A percentile compares a stretch with the other conserved stretches of the same genome.
These are phyloP conservation scores for Apiospora hydei DNA, from an alignment of 2,329 filamentous ascomycete species.

Conservation along the genomic window DNA sequence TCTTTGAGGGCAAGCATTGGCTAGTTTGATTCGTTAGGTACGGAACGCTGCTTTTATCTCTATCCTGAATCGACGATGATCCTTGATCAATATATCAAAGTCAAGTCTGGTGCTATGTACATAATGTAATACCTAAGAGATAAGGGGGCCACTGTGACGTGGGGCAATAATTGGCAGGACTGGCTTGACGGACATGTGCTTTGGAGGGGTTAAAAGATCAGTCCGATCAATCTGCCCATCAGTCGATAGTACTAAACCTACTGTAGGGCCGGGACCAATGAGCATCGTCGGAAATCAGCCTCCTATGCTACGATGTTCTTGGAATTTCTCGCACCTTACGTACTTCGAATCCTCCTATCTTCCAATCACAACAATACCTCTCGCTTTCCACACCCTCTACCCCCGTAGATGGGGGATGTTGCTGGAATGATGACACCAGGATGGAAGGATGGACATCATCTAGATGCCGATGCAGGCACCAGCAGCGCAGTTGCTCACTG, in stretches of 20 bases:
- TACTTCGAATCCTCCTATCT: not conserved
- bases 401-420: not conserved
- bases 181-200: not conserved
- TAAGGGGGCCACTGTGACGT: not conserved
- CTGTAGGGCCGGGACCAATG: not conserved
- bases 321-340: not conserved
- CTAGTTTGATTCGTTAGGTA: not conserved
- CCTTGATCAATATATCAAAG: not conserved
- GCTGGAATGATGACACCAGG: not conserved
- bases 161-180: not conserved
- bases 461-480: constrained; percentile 6
- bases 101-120: not conserved
- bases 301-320: not conserved
- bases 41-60: constrained; percentile 1
- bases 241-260: not conserved
- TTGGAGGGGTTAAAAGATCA: constrained; percentile 12
- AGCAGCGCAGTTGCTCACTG: not conserved
- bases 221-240: constrained; percentile 2
- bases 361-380: not conserved
- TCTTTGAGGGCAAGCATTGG: constrained; percentile 1
- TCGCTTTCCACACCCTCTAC: not conserved
- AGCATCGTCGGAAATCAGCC: not conserved
- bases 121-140: not conserved
- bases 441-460: not conserved
- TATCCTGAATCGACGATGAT: not conserved